Evolutionary conservation across 805 yeast genomes (phyloP).

Genomic region (Wickerhamomyces kurtzmanii): DNA sequence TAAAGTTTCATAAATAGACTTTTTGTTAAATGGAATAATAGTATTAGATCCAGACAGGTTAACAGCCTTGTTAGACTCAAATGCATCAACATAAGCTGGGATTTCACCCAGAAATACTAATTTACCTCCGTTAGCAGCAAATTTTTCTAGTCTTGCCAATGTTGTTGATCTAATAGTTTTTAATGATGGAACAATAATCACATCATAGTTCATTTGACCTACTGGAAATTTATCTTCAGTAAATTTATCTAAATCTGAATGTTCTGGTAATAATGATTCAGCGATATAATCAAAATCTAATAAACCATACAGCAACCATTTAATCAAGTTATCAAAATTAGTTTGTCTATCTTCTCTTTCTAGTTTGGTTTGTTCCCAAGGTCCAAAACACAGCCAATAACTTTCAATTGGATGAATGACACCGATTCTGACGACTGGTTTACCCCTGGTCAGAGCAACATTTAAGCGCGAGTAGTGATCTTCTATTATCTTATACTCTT

Average conservation of each 20-base stretch:
- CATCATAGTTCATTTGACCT: slow-evolving; percentile 6
- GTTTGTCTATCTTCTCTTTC: slow-evolving; percentile 5
- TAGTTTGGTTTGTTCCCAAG: slow-evolving; percentile 4
- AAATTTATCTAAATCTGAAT: slow-evolving; percentile 2
- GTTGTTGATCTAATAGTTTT: slow-evolving; percentile 3
- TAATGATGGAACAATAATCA: slow-evolving; percentile 4
- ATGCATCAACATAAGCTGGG: slow-evolving; percentile 3
- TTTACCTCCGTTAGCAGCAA: slow-evolving; percentile 4
- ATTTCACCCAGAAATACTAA: slow-evolving; percentile 6
- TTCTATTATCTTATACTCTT: slow-evolving; percentile 4
- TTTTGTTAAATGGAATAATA: too few species aligned
- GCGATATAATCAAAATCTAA: slow-evolving; percentile 7
- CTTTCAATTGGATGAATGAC: slow-evolving; percentile 7
- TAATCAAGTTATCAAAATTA: slow-evolving; percentile 4
- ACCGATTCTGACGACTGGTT: slow-evolving; percentile 5
- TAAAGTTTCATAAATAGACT: too few species aligned
- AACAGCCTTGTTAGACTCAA: not conserved
- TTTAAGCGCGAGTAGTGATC: slow-evolving; percentile 5
- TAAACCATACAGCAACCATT: slow-evolving; percentile 5
- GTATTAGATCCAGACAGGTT: too few species aligned
- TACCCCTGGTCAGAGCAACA: slow-evolving; percentile 3
- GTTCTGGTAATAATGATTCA: slow-evolving; percentile 5
- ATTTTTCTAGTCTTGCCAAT: slow-evolving; percentile 3
- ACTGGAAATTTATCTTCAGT: slow-evolving; percentile 1
- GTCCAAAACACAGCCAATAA: slow-evolving; percentile 6